Conservation (phyloP, 2,329 filamentous ascomycete species). For the Xylariales sp. region DNA sequence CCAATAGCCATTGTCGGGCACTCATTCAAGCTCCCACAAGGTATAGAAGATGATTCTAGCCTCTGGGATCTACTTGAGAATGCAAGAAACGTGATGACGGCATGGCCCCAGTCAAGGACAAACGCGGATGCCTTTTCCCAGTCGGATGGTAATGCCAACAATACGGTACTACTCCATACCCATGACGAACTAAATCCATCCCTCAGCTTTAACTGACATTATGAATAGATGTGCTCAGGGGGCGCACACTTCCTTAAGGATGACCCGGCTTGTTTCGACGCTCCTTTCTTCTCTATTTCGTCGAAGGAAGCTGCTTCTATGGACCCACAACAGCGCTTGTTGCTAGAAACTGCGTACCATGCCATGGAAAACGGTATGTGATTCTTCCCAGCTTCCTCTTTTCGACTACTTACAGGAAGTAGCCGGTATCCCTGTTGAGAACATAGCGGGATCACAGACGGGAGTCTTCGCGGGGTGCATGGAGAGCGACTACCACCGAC, state of each 20-base stretch:
- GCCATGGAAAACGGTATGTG: slow-evolving; percentile 29
- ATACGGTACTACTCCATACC: neutral
- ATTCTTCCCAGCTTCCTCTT: neutral
- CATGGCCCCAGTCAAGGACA: neutral
- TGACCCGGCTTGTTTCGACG: slow-evolving; percentile 7
- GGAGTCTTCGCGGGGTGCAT: slow-evolving; percentile 30
- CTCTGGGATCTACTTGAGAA: too few relatives aligned
- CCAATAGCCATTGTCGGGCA: too few relatives aligned
- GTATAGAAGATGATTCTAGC: too few relatives aligned
- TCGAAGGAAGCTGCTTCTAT: slow-evolving; percentile 16
- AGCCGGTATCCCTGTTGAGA: slow-evolving; percentile 32
- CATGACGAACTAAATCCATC: too few relatives aligned
- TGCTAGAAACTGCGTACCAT: slow-evolving; percentile 35
- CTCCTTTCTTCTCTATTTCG: slow-evolving; percentile 16
- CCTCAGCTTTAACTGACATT: too few relatives aligned
- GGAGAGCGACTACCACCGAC: slow-evolving; percentile 21
- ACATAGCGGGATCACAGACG: slow-evolving; percentile 18
- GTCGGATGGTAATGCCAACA: neutral
- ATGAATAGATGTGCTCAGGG: neutral
- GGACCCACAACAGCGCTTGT: slow-evolving; percentile 31
- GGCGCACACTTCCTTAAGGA: slow-evolving; percentile 11
- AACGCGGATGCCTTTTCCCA: slow-evolving; percentile 2
- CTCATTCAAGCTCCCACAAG: too few relatives aligned
- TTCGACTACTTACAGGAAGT: neutral
- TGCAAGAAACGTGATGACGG: too few relatives aligned